These are phyloP conservation scores for Aspergillus ruber DNA, from an alignment of 2,329 filamentous ascomycete species.

Conservation along the genomic window DNA sequence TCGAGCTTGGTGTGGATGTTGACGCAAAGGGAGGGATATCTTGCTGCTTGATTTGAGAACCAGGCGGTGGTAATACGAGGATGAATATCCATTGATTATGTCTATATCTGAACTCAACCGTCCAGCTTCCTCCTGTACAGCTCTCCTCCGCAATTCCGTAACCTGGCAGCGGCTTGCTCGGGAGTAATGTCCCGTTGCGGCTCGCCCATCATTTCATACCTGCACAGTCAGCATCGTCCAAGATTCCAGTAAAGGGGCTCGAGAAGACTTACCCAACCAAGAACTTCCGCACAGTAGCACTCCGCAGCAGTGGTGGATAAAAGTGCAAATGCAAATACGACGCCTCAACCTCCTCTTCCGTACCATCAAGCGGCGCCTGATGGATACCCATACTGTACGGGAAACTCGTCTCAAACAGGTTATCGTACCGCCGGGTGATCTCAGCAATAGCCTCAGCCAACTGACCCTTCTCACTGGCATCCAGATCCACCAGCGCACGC, in stretches of 20 bases:
- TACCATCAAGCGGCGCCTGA: slow-evolving; percentile 81
- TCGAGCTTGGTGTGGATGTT: slow-evolving; percentile 57
- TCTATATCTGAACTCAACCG: background rate
- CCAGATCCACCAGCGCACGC: slow-evolving; percentile 76
- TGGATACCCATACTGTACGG: slow-evolving; percentile 97
- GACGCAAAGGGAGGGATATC: slow-evolving; percentile 45
- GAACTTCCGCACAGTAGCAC: slow-evolving; percentile 92
- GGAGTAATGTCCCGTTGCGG: slow-evolving; percentile 98
- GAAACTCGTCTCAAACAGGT: slow-evolving; percentile 93
- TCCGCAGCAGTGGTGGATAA: slow-evolving; percentile 86
- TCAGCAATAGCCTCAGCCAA: slow-evolving; percentile 83
- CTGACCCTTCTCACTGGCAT: slow-evolving; percentile 59
- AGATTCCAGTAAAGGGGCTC: background rate
- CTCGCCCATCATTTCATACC: slow-evolving; percentile 90
- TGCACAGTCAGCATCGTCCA: slow-evolving; percentile 17
- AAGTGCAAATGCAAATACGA: slow-evolving; percentile 97
- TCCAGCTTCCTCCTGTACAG: slow-evolving; percentile 67
- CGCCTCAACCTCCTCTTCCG: slow-evolving; percentile 73
- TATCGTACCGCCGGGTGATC: slow-evolving; percentile 87
- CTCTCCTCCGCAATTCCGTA: slow-evolving; percentile 71
- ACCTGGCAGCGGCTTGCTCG: slow-evolving; percentile 77
- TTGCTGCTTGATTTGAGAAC: slow-evolving; percentile 7
- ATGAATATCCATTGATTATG: too few species aligned
- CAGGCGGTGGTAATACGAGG: too few species aligned
- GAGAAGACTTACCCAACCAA: slow-evolving; percentile 60